Conservation (phyloP, 1,139 yeast species). For the Scheffersomyces insectosa region DNA sequence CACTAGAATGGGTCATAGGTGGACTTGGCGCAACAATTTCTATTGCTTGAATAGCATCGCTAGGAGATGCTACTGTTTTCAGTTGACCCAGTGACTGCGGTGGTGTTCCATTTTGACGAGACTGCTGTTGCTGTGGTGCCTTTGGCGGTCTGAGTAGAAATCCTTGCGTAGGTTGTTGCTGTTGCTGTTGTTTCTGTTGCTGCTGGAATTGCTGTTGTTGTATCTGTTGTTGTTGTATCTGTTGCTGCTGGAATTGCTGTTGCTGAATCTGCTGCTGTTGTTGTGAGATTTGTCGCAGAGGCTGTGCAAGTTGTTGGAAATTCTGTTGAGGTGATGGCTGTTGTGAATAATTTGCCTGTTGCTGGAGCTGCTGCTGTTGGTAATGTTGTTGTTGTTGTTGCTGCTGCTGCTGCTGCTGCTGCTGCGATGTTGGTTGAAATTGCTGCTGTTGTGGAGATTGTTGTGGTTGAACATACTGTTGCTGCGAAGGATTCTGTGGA, state of each 20-base stretch:
- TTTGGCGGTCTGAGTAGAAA: too few relatives aligned
- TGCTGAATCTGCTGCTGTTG: constrained; percentile 1
- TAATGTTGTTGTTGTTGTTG: not conserved
- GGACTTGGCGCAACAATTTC: too few relatives aligned
- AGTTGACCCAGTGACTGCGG: too few relatives aligned
- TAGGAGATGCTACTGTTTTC: too few relatives aligned
- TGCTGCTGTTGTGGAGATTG: constrained; percentile 1
- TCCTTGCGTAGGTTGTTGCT: too few relatives aligned
- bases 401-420: not conserved
- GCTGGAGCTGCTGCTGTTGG: constrained; percentile 1
- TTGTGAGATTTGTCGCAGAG: not conserved
- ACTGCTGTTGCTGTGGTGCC: not conserved
- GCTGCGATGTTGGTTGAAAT: constrained; percentile 1
- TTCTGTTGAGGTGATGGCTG: constrained; percentile 3
- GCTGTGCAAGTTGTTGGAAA: not conserved
- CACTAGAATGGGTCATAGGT: too few relatives aligned
- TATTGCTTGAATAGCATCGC: too few relatives aligned
- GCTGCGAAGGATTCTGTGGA: not conserved
- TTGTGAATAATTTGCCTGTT: constrained; percentile 4
- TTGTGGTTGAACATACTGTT: constrained; percentile 1
- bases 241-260: not conserved
- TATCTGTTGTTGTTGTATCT: not conserved
- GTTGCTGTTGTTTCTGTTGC: not conserved
- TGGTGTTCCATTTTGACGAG: not conserved
- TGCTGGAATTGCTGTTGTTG: not conserved